A percentile compares a stretch with the other conserved stretches of the same genome.
Evolutionary conservation across 2,329 filamentous ascomycete genomes (phyloP).

Genomic region (Hypoxylon sp.): DNA sequence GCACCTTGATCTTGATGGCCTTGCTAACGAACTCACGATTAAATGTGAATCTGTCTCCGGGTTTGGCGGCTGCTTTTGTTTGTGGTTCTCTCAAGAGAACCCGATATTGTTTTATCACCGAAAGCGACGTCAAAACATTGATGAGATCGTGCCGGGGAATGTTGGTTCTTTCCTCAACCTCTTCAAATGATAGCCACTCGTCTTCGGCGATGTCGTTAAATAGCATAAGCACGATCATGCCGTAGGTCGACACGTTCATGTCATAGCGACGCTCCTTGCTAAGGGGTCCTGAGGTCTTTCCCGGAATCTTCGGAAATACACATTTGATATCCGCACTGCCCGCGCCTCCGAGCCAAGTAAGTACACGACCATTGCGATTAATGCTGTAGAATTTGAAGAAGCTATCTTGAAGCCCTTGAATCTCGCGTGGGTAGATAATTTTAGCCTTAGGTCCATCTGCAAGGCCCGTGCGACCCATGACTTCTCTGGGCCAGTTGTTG

Average conservation of each 20-base stretch:
- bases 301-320: slow-evolving; percentile 78
- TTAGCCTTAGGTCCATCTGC: slow-evolving; percentile 61
- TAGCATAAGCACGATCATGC: slow-evolving; percentile 88
- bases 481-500: slow-evolving; percentile 95
- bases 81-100: slow-evolving; percentile 85
- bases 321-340: slow-evolving; percentile 91
- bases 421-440: slow-evolving; percentile 81
- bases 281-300: slow-evolving; percentile 74
- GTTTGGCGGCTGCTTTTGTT: slow-evolving; percentile 78
- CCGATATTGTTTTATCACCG: slow-evolving; percentile 82
- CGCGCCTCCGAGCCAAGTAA: slow-evolving; percentile 82
- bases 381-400: slow-evolving; percentile 91
- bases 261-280: slow-evolving; percentile 83
- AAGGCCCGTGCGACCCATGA: slow-evolving; percentile 76
- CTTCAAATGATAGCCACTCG: slow-evolving; percentile 73
- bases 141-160: slow-evolving; percentile 82
- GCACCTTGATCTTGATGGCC: slow-evolving; percentile 89
- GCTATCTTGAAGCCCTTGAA: slow-evolving; percentile 82
- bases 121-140: slow-evolving; percentile 84
- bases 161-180: slow-evolving; percentile 86
- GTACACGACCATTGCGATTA: slow-evolving; percentile 87
- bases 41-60: slow-evolving; percentile 84
- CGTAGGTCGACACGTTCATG: slow-evolving; percentile 91
- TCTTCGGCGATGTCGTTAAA: slow-evolving; percentile 82
- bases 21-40: slow-evolving; percentile 87